phyloP scores from a whole-genome alignment of 768 basidiomycete species.

The Russula olivacea region DNA sequence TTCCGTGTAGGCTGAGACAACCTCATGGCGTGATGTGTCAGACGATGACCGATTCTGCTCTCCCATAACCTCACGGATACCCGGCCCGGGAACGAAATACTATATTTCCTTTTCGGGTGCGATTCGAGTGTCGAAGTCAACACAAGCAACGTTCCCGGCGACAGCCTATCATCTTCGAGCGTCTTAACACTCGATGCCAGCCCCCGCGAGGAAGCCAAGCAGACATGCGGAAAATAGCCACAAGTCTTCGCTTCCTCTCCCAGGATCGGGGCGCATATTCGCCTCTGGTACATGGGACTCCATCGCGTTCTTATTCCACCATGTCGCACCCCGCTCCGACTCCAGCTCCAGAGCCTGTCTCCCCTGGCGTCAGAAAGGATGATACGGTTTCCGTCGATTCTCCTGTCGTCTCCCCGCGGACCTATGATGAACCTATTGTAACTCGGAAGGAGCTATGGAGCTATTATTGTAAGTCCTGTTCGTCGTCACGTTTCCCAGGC shows the following conservation, averaged over 20 bases:
- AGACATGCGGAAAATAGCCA: background rate
- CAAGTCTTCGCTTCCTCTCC: background rate
- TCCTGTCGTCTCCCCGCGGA: slow-evolving; percentile 3
- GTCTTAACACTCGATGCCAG: background rate
- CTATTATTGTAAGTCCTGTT: slow-evolving; percentile 55
- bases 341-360: background rate
- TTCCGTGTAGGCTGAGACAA: too few species aligned
- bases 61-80: background rate
- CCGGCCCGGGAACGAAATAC: background rate
- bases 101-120: too few species aligned
- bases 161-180: too few species aligned
- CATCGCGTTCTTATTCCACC: background rate
- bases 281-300: background rate
- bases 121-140: too few species aligned
- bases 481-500: background rate
- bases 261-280: background rate
- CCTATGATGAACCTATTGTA: slow-evolving; percentile 55
- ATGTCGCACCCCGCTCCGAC: slow-evolving; percentile 13
- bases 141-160: too few species aligned
- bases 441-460: slow-evolving; percentile 73
- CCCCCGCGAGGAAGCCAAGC: background rate
- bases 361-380: background rate
- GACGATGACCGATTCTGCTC: too few species aligned
- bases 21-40: too few species aligned
- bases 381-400: background rate